A percentile compares a stretch with the other conserved stretches of the same genome.
These are phyloP conservation scores for Psilocybe cyanescens DNA, from an alignment of 768 basidiomycete species.

Conservation along the genomic window DNA sequence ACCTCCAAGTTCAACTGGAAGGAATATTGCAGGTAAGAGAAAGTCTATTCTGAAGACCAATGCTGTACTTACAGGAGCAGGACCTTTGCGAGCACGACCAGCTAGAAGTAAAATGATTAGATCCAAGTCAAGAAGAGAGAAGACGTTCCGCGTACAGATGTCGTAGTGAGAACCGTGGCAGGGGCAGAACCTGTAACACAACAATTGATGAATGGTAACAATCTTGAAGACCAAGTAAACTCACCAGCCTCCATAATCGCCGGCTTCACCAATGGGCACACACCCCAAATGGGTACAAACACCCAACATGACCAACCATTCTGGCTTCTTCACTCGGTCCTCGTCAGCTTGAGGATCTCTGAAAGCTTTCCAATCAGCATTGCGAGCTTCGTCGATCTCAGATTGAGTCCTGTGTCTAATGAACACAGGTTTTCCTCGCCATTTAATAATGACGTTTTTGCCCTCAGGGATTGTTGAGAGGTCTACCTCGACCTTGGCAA, in stretches of 20 bases:
- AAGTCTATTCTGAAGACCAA: not conserved
- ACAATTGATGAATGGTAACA: not conserved
- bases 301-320: conserved; percentile 93
- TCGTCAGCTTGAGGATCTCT: conserved; percentile 94
- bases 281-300: conserved; percentile 99
- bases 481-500: conserved; percentile 97
- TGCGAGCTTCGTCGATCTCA: conserved; percentile 93
- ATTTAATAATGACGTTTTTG: conserved; percentile 97
- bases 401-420: conserved; percentile 91
- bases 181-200: conserved; percentile 79
- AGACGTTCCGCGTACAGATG: conserved; percentile 66
- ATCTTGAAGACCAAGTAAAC: conserved; percentile 28
- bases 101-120: conserved; percentile 46
- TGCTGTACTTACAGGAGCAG: conserved; percentile 80
- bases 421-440: conserved; percentile 99
- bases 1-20: conserved; percentile 90
- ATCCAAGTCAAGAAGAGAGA: not conserved
- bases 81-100: conserved; percentile 94
- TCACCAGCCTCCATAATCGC: conserved; percentile 97
- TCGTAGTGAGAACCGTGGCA: conserved; percentile 99
- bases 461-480: conserved; percentile 91
- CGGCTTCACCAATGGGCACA: conserved; percentile 97
- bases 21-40: conserved; percentile 6
- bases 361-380: conserved; percentile 80
- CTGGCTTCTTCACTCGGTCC: conserved; percentile 87